Conservation (phyloP, 2,329 filamentous ascomycete genomes). For the Lecanoromycetidae sp. region DNA sequence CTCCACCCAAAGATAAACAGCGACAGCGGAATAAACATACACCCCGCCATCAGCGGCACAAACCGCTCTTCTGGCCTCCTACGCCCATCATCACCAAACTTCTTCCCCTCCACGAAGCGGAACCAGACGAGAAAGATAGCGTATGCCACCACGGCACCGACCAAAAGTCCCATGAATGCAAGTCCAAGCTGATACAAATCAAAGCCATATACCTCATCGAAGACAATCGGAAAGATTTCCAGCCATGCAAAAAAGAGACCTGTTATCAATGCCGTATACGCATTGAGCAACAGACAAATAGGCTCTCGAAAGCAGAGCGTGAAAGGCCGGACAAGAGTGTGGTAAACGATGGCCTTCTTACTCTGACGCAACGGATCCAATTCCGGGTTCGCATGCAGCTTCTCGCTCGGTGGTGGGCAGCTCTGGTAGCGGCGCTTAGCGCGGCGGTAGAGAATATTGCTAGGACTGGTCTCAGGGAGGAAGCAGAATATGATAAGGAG, state of each 20-base stretch:
- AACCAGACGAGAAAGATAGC: conserved; percentile 29
- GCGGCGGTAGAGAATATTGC: conserved; percentile 32
- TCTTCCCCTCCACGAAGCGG: conserved; percentile 27
- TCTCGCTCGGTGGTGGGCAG: too few species aligned
- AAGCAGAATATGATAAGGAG: conserved; percentile 29
- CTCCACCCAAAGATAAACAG: conserved; percentile 35
- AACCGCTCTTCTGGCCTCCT: conserved; percentile 30
- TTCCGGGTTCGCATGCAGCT: conserved; percentile 28
- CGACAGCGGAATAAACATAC: conserved; percentile 30
- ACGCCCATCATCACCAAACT: conserved; percentile 30
- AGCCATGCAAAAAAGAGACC: conserved; percentile 32
- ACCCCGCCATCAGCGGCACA: conserved; percentile 27
- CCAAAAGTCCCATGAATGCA: conserved; percentile 27
- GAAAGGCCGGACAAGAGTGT: conserved; percentile 42
- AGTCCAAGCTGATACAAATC: conserved; percentile 24
- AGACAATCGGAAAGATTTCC: conserved; percentile 33
- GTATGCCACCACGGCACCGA: conserved; percentile 27
- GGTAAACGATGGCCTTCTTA: conserved; percentile 16
- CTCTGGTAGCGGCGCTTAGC: conserved; percentile 27
- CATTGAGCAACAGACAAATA: conserved; percentile 31
- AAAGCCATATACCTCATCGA: conserved; percentile 30
- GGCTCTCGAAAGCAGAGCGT: conserved; percentile 30
- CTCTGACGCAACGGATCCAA: conserved; percentile 29
- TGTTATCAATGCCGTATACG: conserved; percentile 32
- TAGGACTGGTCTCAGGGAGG: conserved; percentile 29